Conservation (phyloP, 1,284 basidiomycete genomes). For the Tilletia walkeri region DNA sequence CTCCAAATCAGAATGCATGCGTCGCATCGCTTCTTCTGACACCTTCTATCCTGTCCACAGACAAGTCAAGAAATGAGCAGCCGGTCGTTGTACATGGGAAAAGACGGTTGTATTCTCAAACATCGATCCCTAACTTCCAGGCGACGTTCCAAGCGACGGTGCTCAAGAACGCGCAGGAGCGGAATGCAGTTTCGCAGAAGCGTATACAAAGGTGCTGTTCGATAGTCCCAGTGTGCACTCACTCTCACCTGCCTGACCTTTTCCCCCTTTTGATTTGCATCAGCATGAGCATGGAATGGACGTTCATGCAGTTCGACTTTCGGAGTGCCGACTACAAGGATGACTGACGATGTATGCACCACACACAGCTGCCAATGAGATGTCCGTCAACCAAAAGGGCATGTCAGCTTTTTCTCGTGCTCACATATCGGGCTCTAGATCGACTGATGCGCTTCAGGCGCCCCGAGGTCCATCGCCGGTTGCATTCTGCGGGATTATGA, state of each 20-base stretch:
- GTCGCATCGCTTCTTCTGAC: too few species aligned
- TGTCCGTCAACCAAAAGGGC: too few species aligned
- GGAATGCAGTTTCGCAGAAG: constrained; percentile 15
- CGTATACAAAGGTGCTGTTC: constrained; percentile 6
- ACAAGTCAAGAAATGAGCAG: constrained; percentile 18
- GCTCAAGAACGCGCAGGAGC: constrained; percentile 29
- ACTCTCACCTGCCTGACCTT: neutral
- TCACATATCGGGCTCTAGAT: too few species aligned
- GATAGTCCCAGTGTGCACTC: neutral
- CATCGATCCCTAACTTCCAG: constrained; percentile 2
- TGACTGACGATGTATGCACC: too few species aligned
- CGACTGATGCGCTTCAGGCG: neutral
- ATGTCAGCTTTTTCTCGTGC: too few species aligned
- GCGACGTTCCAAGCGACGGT: constrained; percentile 28
- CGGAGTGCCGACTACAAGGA: neutral
- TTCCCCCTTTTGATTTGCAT: neutral
- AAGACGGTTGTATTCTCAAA: neutral
- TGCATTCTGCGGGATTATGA: neutral
- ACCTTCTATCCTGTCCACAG: neutral
- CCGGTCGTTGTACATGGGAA: neutral
- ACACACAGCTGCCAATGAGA: neutral
- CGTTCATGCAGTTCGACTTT: neutral
- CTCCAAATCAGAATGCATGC: neutral
- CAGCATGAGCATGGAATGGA: constrained; percentile 13
- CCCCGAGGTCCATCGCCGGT: neutral